Percentiles rank a stretch among this genome's conserved stretches.
phyloP scores from a whole-genome alignment of 176 grass and related monocot genomes.

The Neostapfia colusana region DNA sequence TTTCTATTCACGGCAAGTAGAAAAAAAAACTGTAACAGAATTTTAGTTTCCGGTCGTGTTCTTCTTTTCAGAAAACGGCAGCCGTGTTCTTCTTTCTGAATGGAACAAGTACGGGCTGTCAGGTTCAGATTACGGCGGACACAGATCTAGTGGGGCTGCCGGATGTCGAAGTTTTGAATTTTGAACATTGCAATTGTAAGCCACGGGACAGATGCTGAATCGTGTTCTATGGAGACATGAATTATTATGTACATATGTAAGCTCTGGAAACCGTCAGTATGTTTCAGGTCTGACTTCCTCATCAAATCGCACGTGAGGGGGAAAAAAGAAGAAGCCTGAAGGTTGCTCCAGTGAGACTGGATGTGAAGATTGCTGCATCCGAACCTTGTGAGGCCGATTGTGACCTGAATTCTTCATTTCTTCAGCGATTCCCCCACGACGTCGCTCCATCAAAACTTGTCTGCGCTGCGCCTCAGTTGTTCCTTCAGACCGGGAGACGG shows the following conservation, averaged over 20 bases:
- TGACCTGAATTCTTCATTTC: constrained; percentile 2
- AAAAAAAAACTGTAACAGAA: not conserved
- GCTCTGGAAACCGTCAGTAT: not conserved
- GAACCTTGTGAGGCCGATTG: not conserved
- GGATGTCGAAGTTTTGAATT: constrained; percentile 15
- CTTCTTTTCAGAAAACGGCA: too few species aligned
- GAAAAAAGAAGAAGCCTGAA: too few species aligned
- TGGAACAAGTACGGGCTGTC: constrained; percentile 29
- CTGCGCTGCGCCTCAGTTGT: not conserved
- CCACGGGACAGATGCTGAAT: not conserved
- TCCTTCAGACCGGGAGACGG: not conserved
- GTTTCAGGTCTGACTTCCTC: not conserved
- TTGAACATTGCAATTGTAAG: constrained; percentile 1
- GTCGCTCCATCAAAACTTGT: not conserved
- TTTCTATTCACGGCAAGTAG: not conserved
- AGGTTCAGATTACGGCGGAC: constrained; percentile 37
- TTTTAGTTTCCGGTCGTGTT: not conserved
- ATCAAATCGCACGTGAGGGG: not conserved
- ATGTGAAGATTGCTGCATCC: not conserved
- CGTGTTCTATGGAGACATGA: not conserved
- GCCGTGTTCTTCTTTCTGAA: too few species aligned
- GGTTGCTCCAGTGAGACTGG: not conserved
- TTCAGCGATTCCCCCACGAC: not conserved
- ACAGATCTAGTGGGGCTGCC: not conserved
- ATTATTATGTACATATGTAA: not conserved